Conservation (phyloP, 2,329 filamentous ascomycete genomes). For the Monilinia polystroma region DNA sequence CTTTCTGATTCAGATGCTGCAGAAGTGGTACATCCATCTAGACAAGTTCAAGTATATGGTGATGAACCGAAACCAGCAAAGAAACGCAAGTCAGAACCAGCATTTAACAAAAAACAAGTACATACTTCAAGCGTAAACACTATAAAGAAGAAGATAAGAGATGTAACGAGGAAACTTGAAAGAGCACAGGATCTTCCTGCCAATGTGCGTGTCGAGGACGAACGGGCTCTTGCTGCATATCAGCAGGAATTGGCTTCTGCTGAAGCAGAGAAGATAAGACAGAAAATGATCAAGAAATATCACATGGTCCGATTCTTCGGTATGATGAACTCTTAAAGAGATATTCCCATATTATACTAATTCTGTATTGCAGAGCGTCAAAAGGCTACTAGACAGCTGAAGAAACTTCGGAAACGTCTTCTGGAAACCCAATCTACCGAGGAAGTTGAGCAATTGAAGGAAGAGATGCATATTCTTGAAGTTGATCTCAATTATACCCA, state of each 20-base stretch:
- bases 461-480: constrained; percentile 64
- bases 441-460: constrained; percentile 52
- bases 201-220: constrained; percentile 64
- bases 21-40: constrained; percentile 37
- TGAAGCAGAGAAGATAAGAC: constrained; percentile 59
- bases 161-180: constrained; percentile 65
- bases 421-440: constrained; percentile 51
- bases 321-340: constrained; percentile 42
- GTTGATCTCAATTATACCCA: constrained; percentile 75
- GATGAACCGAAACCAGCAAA: constrained; percentile 37
- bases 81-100: constrained; percentile 36
- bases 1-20: constrained; percentile 30
- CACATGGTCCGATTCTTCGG: constrained; percentile 86
- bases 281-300: constrained; percentile 73
- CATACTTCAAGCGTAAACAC: constrained; percentile 49
- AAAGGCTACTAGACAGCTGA: constrained; percentile 67
- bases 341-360: constrained; percentile 23
- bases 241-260: constrained; percentile 61
- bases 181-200: constrained; percentile 63
- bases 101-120: constrained; percentile 36
- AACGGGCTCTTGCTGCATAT: constrained; percentile 68
- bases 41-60: constrained; percentile 38
- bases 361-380: constrained; percentile 57
- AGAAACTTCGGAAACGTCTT: constrained; percentile 61
- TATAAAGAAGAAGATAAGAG: constrained; percentile 70